These are phyloP conservation scores for Magnusiomyces fungicola DNA, from an alignment of 1,139 yeast species.

Conservation along the genomic window DNA sequence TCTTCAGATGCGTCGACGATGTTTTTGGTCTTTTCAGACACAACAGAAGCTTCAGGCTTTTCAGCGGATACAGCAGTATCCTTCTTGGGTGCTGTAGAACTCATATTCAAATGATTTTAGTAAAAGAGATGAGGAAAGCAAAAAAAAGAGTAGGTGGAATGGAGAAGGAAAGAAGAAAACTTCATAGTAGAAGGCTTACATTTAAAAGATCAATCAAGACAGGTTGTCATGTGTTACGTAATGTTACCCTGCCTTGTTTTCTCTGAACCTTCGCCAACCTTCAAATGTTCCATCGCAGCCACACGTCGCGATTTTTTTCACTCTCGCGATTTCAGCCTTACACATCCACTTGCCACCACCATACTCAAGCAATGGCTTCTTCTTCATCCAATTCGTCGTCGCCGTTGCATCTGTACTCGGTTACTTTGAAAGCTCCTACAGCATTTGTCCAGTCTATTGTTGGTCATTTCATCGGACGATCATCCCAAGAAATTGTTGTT, in stretches of 20 bases:
- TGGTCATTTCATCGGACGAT: constrained; percentile 61
- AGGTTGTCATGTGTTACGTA: not conserved
- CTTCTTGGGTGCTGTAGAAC: not conserved
- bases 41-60: too few species aligned
- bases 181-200: too few species aligned
- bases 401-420: constrained; percentile 51
- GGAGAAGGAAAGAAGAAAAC: not conserved
- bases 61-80: too few species aligned
- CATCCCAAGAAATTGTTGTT: constrained; percentile 57
- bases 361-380: not conserved
- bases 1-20: too few species aligned
- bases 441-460: constrained; percentile 47
- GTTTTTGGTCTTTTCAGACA: too few species aligned
- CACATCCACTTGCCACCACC: not conserved
- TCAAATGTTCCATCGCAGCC: too few species aligned
- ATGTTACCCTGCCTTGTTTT: too few species aligned
- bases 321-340: too few species aligned
- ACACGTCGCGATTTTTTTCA: too few species aligned
- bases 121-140: not conserved
- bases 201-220: too few species aligned
- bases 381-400: not conserved
- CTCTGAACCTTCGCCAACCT: not conserved
- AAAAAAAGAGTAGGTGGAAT: too few species aligned
- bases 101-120: not conserved
- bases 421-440: constrained; percentile 55